Evolutionary conservation across 1,139 yeast genomes (phyloP).

Genomic region (Chernovozyma aurita): DNA sequence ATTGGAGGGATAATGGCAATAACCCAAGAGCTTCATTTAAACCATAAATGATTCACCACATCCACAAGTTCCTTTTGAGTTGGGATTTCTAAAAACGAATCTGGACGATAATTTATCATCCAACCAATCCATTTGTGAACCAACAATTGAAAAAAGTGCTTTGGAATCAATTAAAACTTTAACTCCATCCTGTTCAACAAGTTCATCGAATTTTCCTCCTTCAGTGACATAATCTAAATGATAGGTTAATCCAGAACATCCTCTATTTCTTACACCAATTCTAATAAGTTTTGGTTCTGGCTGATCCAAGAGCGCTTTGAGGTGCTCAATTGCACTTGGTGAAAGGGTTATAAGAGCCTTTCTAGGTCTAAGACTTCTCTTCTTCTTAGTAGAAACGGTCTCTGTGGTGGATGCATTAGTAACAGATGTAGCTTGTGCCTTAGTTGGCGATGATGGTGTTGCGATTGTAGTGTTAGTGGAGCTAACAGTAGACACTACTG

Average conservation of each 20-base stretch:
- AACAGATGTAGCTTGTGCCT: conserved; percentile 9
- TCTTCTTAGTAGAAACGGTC: conserved; percentile 28
- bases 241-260: conserved; percentile 93
- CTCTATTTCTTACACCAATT: conserved; percentile 92
- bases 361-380: conserved; percentile 70
- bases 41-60: conserved; percentile 99
- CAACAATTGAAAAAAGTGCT: conserved; percentile 91
- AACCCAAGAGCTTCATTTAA: too few species aligned
- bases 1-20: too few species aligned
- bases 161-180: conserved; percentile 91
- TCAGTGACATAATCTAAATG: conserved; percentile 83
- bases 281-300: conserved; percentile 88
- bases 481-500: too few species aligned
- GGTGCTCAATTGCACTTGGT: conserved; percentile 68
- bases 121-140: conserved; percentile 97
- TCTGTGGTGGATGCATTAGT: conserved; percentile 2
- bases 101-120: conserved; percentile 88
- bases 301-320: conserved; percentile 60
- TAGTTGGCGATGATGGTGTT: too few species aligned
- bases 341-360: conserved; percentile 84
- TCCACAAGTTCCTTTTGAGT: conserved; percentile 96
- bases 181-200: conserved; percentile 89
- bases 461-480: too few species aligned
- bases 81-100: conserved; percentile 91
- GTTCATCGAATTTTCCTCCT: conserved; percentile 92